Evolutionary conservation across 768 basidiomycete species (phyloP).

Genomic region (Leccinum rimulosum): DNA sequence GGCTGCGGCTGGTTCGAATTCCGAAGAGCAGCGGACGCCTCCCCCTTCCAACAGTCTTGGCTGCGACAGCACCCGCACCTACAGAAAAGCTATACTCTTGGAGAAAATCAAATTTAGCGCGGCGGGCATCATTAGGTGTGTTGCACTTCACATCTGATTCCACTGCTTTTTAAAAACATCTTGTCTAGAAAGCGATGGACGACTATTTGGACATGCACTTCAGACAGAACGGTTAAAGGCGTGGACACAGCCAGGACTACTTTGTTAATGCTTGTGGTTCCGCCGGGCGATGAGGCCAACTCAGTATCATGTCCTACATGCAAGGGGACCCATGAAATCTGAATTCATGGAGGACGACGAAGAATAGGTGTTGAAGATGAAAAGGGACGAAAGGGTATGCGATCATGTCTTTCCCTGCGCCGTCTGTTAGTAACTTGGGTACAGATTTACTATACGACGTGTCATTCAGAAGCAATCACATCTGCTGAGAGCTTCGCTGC

Average conservation of each 20-base stretch:
- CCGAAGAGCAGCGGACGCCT: neutral
- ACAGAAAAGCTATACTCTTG: constrained; percentile 57
- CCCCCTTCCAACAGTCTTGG: constrained; percentile 34
- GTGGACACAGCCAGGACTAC: constrained; percentile 64
- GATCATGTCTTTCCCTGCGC: neutral
- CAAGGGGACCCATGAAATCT: constrained; percentile 84
- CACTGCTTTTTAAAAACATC: neutral
- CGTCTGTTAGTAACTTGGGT: constrained; percentile 3
- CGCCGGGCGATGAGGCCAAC: constrained; percentile 82
- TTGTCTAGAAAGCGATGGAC: constrained; percentile 57
- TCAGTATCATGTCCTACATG: constrained; percentile 89
- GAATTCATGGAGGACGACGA: constrained; percentile 95
- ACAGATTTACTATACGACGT: constrained; percentile 82
- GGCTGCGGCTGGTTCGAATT: constrained; percentile 42
- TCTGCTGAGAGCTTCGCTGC: constrained; percentile 65
- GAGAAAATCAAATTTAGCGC: constrained; percentile 62
- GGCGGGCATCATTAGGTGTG: constrained; percentile 69
- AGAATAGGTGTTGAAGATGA: constrained; percentile 96
- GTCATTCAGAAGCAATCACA: constrained; percentile 75
- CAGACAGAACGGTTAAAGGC: constrained; percentile 77
- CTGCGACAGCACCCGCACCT: constrained; percentile 52
- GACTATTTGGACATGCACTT: constrained; percentile 97
- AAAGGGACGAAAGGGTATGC: constrained; percentile 78
- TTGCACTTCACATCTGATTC: constrained; percentile 15
- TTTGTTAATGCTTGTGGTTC: constrained; percentile 81